Evolutionary conservation across 1,284 basidiomycete genomes (phyloP).

Genomic region (Leccinum subfulvum): DNA sequence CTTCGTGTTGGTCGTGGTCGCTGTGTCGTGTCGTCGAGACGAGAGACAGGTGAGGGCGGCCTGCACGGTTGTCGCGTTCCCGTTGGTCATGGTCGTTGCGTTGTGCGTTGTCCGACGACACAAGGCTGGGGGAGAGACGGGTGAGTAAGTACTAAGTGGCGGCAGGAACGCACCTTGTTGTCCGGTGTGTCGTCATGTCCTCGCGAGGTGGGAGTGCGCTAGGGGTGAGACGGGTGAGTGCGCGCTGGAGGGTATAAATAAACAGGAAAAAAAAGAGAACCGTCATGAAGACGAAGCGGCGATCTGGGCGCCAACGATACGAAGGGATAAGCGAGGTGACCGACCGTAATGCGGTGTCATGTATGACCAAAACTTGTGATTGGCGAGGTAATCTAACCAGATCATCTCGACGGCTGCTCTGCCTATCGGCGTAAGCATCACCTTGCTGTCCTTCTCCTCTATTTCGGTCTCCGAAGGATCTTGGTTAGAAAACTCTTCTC

Average conservation of each 20-base stretch:
- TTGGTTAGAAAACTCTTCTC: constrained; percentile 21
- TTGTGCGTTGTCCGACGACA: too few species aligned
- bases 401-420: constrained; percentile 78
- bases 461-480: constrained; percentile 36
- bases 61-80: too few species aligned
- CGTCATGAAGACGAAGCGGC: background rate
- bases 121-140: too few species aligned
- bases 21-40: too few species aligned
- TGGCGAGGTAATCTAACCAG: constrained; percentile 74
- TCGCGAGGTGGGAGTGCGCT: too few species aligned
- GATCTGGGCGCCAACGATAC: constrained; percentile 1
- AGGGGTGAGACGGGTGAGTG: too few species aligned
- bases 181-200: too few species aligned
- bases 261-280: background rate
- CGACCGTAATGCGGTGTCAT: constrained; percentile 10
- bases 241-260: constrained; percentile 5
- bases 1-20: too few species aligned
- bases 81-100: too few species aligned
- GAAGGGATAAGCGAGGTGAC: background rate
- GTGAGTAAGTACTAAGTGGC: too few species aligned
- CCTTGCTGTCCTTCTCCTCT: constrained; percentile 38
- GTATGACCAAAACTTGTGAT: constrained; percentile 61
- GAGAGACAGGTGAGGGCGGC: too few species aligned
- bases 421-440: constrained; percentile 63
- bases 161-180: too few species aligned